Evolutionary conservation across 495 filamentous ascomycete species (phyloP).

Genomic region (Stereocaulon alpinum): DNA sequence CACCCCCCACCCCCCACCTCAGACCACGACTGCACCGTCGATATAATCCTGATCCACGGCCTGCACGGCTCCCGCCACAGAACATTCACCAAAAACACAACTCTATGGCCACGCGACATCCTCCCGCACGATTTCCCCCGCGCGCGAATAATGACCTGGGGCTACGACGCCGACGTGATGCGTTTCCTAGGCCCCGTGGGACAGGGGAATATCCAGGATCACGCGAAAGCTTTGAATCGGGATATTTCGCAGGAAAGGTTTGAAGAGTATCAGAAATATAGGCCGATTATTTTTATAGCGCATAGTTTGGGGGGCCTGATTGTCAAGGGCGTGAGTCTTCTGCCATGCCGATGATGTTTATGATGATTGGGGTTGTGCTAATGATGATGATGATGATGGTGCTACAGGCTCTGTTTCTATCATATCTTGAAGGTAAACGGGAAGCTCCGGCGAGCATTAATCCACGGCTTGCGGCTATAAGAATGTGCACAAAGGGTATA

Average conservation of each 20-base stretch:
- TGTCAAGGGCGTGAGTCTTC: background rate
- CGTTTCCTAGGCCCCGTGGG: background rate
- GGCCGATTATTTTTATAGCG: conserved; percentile 5
- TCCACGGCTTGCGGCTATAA: background rate
- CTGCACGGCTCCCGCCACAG: background rate
- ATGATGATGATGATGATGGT: background rate
- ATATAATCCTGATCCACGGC: conserved; percentile 1
- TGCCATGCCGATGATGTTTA: background rate
- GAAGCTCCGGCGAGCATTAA: background rate
- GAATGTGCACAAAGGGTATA: conserved; percentile 27
- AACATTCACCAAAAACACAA: background rate
- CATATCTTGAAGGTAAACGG: background rate
- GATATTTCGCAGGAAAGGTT: background rate
- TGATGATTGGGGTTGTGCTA: background rate
- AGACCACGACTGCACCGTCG: background rate
- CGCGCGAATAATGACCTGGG: conserved; percentile 1
- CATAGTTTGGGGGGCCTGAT: conserved; percentile 6
- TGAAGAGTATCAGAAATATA: background rate
- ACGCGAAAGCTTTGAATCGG: background rate
- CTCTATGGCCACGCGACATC: background rate
- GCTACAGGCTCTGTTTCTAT: background rate
- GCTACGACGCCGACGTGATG: background rate
- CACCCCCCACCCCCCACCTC: background rate
- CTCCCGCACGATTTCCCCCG: background rate
- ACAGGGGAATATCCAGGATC: background rate